phyloP scores from a whole-genome alignment of 2,329 filamentous ascomycete genomes.

The Fusarium chuoi region DNA sequence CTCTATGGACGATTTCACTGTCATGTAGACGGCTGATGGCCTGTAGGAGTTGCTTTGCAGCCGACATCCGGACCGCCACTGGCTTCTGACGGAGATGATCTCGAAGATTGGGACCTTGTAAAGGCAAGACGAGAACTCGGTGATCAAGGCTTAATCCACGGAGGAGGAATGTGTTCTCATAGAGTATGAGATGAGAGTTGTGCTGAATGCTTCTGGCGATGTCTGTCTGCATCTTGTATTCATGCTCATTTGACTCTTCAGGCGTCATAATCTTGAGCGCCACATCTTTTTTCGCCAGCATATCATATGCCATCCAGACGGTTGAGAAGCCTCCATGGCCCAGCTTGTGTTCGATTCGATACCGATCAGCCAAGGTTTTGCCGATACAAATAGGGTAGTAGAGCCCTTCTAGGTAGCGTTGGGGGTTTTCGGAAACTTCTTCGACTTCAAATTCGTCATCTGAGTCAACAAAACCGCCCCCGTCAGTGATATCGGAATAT shows the following conservation, averaged over 20 bases:
- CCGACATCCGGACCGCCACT: background rate
- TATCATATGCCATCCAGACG: background rate
- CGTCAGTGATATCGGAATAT: accelerated
- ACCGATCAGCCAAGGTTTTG: background rate
- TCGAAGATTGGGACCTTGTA: background rate
- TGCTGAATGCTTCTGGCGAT: background rate
- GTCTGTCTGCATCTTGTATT: background rate
- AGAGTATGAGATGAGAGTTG: background rate
- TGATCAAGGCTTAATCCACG: accelerated
- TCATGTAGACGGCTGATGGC: background rate
- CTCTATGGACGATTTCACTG: background rate
- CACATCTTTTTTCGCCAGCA: background rate
- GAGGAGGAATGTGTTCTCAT: background rate
- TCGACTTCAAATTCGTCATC: background rate
- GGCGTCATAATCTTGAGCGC: background rate
- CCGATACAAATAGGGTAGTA: background rate
- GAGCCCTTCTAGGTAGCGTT: background rate
- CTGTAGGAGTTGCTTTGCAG: background rate
- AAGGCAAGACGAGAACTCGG: background rate
- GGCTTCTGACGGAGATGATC: background rate
- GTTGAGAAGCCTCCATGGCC: background rate
- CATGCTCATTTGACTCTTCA: background rate
- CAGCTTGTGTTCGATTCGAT: background rate
- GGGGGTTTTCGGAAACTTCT: background rate
- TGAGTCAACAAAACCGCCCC: background rate